Evolutionary conservation across 2,329 filamentous ascomycete genomes (phyloP).

Genomic region (Cyphellophora attinorum): DNA sequence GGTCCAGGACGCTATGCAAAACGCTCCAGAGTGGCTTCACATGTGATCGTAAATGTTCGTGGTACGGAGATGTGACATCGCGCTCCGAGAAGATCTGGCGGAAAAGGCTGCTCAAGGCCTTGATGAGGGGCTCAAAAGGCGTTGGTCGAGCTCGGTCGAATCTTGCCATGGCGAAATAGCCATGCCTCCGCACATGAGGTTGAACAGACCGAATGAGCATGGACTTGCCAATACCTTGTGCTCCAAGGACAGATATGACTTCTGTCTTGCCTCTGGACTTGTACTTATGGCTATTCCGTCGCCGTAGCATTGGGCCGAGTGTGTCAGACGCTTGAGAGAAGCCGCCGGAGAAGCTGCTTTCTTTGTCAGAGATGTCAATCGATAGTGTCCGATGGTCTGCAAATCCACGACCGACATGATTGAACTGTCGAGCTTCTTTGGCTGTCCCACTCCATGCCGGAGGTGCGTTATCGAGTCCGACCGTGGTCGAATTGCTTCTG

Average conservation of each 20-base stretch:
- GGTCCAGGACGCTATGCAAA: slow-evolving; percentile 47
- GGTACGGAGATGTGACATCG: slow-evolving; percentile 52
- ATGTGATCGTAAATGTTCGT: slow-evolving; percentile 46
- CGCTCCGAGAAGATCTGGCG: slow-evolving; percentile 57
- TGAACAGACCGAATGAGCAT: slow-evolving; percentile 51
- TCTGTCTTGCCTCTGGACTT: slow-evolving; percentile 49
- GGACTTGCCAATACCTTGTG: slow-evolving; percentile 51
- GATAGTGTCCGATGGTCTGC: slow-evolving; percentile 8
- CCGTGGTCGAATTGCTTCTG: slow-evolving; percentile 27
- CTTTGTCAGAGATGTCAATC: slow-evolving; percentile 24
- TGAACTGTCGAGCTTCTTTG: slow-evolving; percentile 6
- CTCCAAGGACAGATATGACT: slow-evolving; percentile 48
- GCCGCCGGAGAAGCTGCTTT: slow-evolving; percentile 24
- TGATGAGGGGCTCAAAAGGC: slow-evolving; percentile 53
- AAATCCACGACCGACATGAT: slow-evolving; percentile 6
- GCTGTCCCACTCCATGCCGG: slow-evolving; percentile 5
- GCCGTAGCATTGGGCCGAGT: slow-evolving; percentile 26
- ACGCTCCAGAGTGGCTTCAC: slow-evolving; percentile 49
- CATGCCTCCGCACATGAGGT: slow-evolving; percentile 44
- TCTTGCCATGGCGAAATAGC: slow-evolving; percentile 52
- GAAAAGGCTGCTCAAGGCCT: slow-evolving; percentile 51
- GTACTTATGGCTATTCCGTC: slow-evolving; percentile 37
- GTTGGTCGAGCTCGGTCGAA: slow-evolving; percentile 50
- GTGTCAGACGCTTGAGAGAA: slow-evolving; percentile 19
- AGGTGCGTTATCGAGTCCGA: slow-evolving; percentile 11